Percentiles rank a stretch among this genome's conserved stretches.
Conservation (phyloP, 257 asterid species). For the Solanum corneliomulleri region DNA sequence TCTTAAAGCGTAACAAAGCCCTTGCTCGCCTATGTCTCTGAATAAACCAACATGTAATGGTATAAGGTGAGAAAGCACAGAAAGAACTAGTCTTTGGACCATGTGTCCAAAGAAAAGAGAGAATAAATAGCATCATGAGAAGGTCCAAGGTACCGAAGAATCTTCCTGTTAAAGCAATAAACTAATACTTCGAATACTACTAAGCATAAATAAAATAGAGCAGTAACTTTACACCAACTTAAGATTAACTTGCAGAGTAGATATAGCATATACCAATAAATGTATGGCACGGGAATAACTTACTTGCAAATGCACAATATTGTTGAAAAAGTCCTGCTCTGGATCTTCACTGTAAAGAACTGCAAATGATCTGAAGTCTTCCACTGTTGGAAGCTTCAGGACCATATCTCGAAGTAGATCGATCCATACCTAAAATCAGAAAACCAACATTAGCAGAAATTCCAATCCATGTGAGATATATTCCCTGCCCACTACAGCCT, state of each 20-base stretch:
- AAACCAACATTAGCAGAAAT: background rate
- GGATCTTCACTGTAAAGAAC: conserved; percentile 62
- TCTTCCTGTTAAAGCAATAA: background rate
- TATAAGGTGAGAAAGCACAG: background rate
- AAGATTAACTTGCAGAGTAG: background rate
- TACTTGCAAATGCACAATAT: conserved; percentile 85
- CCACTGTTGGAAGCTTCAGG: conserved; percentile 60
- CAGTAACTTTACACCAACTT: background rate
- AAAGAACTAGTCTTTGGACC: background rate
- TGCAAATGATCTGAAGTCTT: conserved; percentile 49
- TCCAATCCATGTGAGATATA: background rate
- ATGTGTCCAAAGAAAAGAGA: background rate
- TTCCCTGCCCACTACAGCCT: background rate
- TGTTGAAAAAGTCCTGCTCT: conserved; percentile 85
- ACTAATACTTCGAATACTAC: background rate
- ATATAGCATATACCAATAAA: background rate
- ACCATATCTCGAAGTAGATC: conserved; percentile 86
- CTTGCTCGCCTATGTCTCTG: conserved; percentile 90
- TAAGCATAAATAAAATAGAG: background rate
- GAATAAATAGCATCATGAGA: background rate
- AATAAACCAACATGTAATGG: conserved; percentile 9
- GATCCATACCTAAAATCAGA: conserved; percentile 65
- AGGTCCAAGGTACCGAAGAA: background rate
- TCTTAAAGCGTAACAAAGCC: conserved; percentile 68
- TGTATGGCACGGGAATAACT: background rate